phyloP scores from a whole-genome alignment of 2,329 filamentous ascomycete species.

The Periglandula ipomoeae region DNA sequence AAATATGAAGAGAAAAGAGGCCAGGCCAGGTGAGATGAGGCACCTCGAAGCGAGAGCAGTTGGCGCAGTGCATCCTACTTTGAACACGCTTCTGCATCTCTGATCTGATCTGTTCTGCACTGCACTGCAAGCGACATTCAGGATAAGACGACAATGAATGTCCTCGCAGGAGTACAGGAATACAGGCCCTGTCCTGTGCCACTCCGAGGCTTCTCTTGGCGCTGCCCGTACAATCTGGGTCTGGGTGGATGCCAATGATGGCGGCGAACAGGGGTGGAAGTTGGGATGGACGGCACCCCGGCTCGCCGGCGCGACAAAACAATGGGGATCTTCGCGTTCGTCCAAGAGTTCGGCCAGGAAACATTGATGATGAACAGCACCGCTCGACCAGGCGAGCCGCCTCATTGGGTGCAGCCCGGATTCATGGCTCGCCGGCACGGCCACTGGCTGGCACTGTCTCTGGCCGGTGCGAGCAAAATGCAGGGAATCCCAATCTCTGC shows the following conservation, averaged over 20 bases:
- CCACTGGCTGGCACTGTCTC: neutral
- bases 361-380: neutral
- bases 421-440: neutral
- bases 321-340: slow-evolving; percentile 1
- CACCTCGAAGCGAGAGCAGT: too few relatives aligned
- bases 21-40: too few relatives aligned
- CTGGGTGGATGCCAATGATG: too few relatives aligned
- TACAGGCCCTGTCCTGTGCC: too few relatives aligned
- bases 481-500: too few relatives aligned
- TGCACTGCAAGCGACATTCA: neutral
- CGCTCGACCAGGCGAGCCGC: neutral
- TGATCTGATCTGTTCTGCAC: neutral
- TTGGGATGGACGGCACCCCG: neutral
- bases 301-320: neutral
- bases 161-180: too few relatives aligned
- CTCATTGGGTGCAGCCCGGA: neutral
- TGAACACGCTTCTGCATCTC: too few relatives aligned
- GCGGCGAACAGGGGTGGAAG: neutral
- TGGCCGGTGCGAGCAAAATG: neutral
- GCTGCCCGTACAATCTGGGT: too few relatives aligned
- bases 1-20: neutral
- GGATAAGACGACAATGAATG: too few relatives aligned
- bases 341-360: neutral
- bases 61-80: too few relatives aligned
- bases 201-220: too few relatives aligned